Conservation (phyloP, 2,329 filamentous ascomycete species). For the Teratosphaeriaceae sp. region DNA sequence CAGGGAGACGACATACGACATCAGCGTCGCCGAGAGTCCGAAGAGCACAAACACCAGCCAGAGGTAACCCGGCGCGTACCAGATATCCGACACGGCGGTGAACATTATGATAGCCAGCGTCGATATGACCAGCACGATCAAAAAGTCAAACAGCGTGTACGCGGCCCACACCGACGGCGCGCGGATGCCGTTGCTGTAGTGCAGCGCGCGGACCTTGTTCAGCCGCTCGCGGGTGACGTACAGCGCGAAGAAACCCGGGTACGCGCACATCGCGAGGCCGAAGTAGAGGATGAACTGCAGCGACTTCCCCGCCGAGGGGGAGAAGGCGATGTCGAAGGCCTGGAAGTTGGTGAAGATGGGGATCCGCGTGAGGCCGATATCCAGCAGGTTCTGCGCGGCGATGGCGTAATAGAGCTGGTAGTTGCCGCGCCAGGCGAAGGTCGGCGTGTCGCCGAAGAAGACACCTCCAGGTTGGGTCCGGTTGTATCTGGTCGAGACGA, state of each 20-base stretch:
- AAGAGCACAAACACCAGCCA: slow-evolving; percentile 78
- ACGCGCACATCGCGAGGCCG: slow-evolving; percentile 67
- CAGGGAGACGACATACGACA: slow-evolving; percentile 76
- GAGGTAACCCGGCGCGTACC: slow-evolving; percentile 74
- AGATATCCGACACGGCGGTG: slow-evolving; percentile 56
- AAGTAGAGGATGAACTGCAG: slow-evolving; percentile 79
- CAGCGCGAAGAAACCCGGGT: slow-evolving; percentile 79
- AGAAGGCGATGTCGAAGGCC: slow-evolving; percentile 68
- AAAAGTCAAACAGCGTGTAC: slow-evolving; percentile 73
- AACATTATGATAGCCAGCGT: slow-evolving; percentile 65
- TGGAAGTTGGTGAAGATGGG: slow-evolving; percentile 67
- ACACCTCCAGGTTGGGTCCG: slow-evolving; percentile 73
- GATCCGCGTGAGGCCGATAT: slow-evolving; percentile 64
- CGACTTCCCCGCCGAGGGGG: slow-evolving; percentile 61
- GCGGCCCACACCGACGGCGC: slow-evolving; percentile 78
- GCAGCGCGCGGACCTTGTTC: slow-evolving; percentile 70
- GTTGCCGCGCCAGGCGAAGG: slow-evolving; percentile 66
- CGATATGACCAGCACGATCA: slow-evolving; percentile 61
- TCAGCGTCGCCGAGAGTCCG: slow-evolving; percentile 67
- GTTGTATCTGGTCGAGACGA: slow-evolving; percentile 55
- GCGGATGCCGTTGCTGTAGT: slow-evolving; percentile 87
- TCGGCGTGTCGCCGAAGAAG: slow-evolving; percentile 61
- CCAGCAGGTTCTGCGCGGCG: slow-evolving; percentile 82
- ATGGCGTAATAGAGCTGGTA: slow-evolving; percentile 58
- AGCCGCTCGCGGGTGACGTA: slow-evolving; percentile 83